Base-by-base conservation (phyloP, 768 basidiomycete species). In the Lactifluus echinatus region DNA sequence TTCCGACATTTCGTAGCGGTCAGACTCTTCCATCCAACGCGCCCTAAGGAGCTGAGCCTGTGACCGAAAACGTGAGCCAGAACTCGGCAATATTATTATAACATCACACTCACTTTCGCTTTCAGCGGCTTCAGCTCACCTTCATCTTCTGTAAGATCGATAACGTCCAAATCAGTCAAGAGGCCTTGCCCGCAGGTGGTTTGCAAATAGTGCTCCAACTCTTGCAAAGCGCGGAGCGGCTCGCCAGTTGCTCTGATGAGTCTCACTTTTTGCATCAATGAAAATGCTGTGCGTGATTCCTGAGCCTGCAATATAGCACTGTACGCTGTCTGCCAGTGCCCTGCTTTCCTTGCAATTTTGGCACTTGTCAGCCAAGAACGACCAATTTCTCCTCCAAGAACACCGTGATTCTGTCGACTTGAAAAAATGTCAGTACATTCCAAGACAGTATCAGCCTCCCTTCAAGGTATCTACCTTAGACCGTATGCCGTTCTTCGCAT, bases 271-370 rank as follows among this genome's bases (percentile, higher is more conserved):
- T 98, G 89, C 49, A 97, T 77, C 71, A 94, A 96, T 17, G 85
- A 81, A 66, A 86, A 93, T 0, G 79, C 78, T 0, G 83, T 79
- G 21, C 81, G 76, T 61, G 75, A 76, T 65, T 90, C 85, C 55
- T 84, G 80, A 0, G 93, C 92, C 71, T 99, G 96, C 0, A 99
- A 77, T 61, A 89, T 82, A 6, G 96, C 93, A 66, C 90, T 96
- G 68, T 98, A 99, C 2, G 96, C 93, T 0, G 95, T 97, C 72
- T 97, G 95, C 76, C 83, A 85, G 68, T 98, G 93, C 0, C 91
- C 88, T 3, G 93, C 89, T 68, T 97, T 99, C 33, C 96, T 77
- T 33, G 96, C 96, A 55, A 93, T 93, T 68, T 94, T 97, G n/a
- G 94, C 87, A 58, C 87, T 97, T 26, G 81, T 76, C 12, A 98